A percentile compares a stretch with the other conserved stretches of the same genome.
Evolutionary conservation across 2,329 filamentous ascomycete genomes (phyloP).

Genomic region (Phaeoacremonium minimum): DNA sequence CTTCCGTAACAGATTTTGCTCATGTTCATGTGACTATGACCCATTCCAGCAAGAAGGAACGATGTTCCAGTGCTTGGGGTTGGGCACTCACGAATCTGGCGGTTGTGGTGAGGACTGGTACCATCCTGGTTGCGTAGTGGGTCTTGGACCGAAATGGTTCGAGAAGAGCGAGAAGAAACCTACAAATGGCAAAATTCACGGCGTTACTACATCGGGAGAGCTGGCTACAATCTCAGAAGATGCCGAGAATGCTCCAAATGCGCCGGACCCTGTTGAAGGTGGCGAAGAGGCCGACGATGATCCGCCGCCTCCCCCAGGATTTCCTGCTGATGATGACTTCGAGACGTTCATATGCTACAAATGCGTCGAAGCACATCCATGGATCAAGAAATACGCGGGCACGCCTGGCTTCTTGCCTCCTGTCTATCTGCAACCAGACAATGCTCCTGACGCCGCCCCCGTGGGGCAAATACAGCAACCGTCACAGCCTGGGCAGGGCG

Average conservation of each 20-base stretch:
- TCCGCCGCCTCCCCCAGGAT: constrained; percentile 73
- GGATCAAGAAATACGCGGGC: constrained; percentile 86
- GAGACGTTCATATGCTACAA: constrained; percentile 92
- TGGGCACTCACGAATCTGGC: constrained; percentile 74
- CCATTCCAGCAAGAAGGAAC: constrained; percentile 86
- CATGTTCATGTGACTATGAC: constrained; percentile 83
- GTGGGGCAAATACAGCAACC: constrained; percentile 10
- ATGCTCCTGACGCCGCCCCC: background rate
- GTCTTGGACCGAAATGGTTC: constrained; percentile 70
- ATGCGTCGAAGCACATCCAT: constrained; percentile 81
- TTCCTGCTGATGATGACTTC: constrained; percentile 85
- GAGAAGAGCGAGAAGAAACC: constrained; percentile 39
- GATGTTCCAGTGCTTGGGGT: constrained; percentile 94
- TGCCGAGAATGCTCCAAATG: constrained; percentile 26
- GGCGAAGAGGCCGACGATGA: constrained; percentile 50
- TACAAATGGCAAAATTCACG: constrained; percentile 7
- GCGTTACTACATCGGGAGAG: constrained; percentile 13
- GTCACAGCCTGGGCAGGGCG: constrained; percentile 11
- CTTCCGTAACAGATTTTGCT: constrained; percentile 89
- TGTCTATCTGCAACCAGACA: constrained; percentile 41
- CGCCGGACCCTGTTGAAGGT: constrained; percentile 12
- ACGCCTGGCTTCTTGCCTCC: constrained; percentile 74
- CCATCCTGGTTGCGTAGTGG: constrained; percentile 88
- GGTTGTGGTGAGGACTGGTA: constrained; percentile 98
- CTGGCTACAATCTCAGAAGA: constrained; percentile 49